Conservation (phyloP, 2,329 filamentous ascomycete species). For the Colletotrichum limetticola region DNA sequence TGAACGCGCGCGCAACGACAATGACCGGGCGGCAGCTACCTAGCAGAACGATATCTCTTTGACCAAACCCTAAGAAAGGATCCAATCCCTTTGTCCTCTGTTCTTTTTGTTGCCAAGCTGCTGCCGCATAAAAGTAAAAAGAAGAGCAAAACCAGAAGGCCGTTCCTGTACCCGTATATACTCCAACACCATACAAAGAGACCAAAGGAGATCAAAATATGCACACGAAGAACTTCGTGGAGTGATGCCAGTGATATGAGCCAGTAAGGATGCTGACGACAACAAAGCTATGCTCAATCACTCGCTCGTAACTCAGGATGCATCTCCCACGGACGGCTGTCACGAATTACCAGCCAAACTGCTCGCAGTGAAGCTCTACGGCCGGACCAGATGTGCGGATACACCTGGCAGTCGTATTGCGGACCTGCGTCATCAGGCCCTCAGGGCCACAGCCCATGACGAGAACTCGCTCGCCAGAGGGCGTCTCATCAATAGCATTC, state of each 20-base stretch:
- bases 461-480: constrained; percentile 47
- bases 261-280: background rate
- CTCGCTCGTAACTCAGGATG: background rate
- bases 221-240: background rate
- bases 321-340: background rate
- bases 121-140: background rate
- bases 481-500: constrained; percentile 41
- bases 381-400: constrained; percentile 54
- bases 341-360: constrained; percentile 53
- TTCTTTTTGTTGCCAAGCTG: constrained; percentile 4
- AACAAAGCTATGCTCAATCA: background rate
- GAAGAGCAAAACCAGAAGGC: background rate
- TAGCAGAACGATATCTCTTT: background rate
- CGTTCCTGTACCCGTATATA: constrained; percentile 15
- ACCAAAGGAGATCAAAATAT: constrained; percentile 13
- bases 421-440: constrained; percentile 52
- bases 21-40: background rate
- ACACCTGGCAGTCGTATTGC: constrained; percentile 51
- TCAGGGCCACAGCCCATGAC: constrained; percentile 60
- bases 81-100: background rate
- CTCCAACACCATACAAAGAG: constrained; percentile 3
- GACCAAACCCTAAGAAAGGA: background rate
- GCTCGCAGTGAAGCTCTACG: constrained; percentile 60
- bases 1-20: constrained; percentile 7
- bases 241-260: background rate